A percentile compares a stretch with the other conserved stretches of the same genome.
These are phyloP conservation scores for Boletus rubroflammeus DNA, from an alignment of 768 basidiomycete genomes.

Conservation along the genomic window DNA sequence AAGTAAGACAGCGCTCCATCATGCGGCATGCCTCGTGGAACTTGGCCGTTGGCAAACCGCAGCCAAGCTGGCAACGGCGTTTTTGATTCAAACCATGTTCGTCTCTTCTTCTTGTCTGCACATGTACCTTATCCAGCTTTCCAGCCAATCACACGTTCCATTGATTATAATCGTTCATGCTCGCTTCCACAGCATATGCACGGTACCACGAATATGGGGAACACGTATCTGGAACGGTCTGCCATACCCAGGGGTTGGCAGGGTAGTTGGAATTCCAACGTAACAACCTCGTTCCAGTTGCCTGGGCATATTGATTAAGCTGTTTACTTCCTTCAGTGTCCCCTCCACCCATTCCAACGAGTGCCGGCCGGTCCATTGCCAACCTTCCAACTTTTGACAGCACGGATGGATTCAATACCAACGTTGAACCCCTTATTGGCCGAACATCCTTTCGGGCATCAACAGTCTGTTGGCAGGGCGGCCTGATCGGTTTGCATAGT, in stretches of 20 bases:
- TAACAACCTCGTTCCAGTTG: background rate
- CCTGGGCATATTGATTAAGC: too few species aligned
- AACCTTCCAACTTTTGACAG: background rate
- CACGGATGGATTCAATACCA: background rate
- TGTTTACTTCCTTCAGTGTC: background rate
- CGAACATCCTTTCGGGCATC: too few species aligned
- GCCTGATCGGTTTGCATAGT: background rate
- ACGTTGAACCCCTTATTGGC: background rate
- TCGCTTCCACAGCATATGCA: background rate
- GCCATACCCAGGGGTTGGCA: slow-evolving; percentile 10
- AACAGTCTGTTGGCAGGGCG: background rate
- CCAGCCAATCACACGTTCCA: slow-evolving; percentile 1
- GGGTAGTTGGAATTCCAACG: background rate
- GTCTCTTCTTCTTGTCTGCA: background rate
- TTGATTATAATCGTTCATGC: background rate
- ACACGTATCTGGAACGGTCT: background rate
- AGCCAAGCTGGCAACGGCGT: slow-evolving; percentile 4
- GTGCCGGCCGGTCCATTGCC: background rate
- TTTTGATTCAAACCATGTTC: background rate
- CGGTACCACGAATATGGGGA: background rate
- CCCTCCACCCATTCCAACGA: background rate
- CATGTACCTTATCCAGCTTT: background rate
- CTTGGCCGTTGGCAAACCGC: slow-evolving; percentile 16
- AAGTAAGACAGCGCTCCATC: background rate
- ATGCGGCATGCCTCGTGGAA: slow-evolving; percentile 17